Conservation (phyloP, 345 rosid species). For the Pugionium cornutum region DNA sequence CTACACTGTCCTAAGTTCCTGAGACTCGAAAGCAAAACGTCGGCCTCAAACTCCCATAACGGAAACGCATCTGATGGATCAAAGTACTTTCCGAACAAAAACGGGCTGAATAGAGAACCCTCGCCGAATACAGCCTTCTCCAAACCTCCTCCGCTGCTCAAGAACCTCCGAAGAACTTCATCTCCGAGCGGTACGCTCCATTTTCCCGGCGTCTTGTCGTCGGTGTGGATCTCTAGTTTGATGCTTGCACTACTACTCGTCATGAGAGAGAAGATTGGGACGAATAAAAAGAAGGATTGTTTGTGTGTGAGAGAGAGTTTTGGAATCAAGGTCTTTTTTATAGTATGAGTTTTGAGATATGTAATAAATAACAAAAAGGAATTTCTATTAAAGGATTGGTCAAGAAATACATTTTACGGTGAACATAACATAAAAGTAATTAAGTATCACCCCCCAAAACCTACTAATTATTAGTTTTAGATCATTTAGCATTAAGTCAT, state of each 20-base stretch:
- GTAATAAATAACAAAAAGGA: neutral
- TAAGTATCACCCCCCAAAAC: no score
- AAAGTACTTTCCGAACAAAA: constrained; percentile 78
- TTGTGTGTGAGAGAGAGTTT: constrained; percentile 30
- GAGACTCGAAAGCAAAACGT: constrained; percentile 52
- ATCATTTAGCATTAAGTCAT: no score
- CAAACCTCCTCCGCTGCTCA: constrained; percentile 42
- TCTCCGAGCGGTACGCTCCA: constrained; percentile 70
- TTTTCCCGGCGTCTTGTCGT: constrained; percentile 64
- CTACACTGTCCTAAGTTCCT: constrained; percentile 58
- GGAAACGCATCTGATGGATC: constrained; percentile 97
- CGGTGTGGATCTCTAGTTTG: constrained; percentile 56
- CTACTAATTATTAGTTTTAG: no score
- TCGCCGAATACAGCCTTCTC: constrained; percentile 71
- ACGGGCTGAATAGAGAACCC: constrained; percentile 81
- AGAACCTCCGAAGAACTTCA: constrained; percentile 55
- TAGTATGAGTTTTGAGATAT: constrained; percentile 15
- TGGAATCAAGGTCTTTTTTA: constrained; percentile 32
- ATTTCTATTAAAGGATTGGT: no score
- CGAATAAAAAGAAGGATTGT: constrained; percentile 15
- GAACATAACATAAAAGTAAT: no score
- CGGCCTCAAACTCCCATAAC: constrained; percentile 82
- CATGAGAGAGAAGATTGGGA: constrained; percentile 16
- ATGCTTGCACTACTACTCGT: constrained; percentile 40
- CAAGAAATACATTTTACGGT: no score